Percentiles rank a stretch among this genome's conserved stretches.
Conservation (phyloP, 2,329 filamentous ascomycete species). For the Hysterium pulicare region DNA sequence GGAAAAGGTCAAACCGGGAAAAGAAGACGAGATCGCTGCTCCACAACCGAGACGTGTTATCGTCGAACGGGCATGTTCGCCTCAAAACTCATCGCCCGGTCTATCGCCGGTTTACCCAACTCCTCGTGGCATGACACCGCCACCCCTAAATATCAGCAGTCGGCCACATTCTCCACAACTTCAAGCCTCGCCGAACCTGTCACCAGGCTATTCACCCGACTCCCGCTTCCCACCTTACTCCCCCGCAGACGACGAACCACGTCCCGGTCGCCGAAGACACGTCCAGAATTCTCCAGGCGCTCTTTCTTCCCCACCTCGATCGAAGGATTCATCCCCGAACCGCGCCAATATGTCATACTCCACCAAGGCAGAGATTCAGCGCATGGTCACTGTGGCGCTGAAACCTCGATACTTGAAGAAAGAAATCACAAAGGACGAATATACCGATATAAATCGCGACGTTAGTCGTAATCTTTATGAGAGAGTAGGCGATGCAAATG, state of each 20-base stretch:
- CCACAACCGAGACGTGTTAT: slow-evolving; percentile 41
- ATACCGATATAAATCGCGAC: slow-evolving; percentile 85
- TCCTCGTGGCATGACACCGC: slow-evolving; percentile 67
- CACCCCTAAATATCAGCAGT: slow-evolving; percentile 56
- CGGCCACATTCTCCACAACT: slow-evolving; percentile 60
- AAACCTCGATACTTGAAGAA: slow-evolving; percentile 79
- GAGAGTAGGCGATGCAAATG: slow-evolving; percentile 50
- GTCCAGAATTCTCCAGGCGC: slow-evolving; percentile 26
- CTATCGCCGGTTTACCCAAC: slow-evolving; percentile 67
- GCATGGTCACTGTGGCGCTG: slow-evolving; percentile 78
- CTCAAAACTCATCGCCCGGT: slow-evolving; percentile 59
- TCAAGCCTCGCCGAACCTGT: slow-evolving; percentile 50
- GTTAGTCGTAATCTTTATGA: slow-evolving; percentile 87
- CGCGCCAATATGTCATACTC: slow-evolving; percentile 68
- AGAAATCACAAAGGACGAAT: slow-evolving; percentile 81
- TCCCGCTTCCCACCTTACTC: slow-evolving; percentile 70
- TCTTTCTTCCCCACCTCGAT: slow-evolving; percentile 45
- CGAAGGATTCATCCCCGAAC: slow-evolving; percentile 65
- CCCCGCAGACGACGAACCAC: slow-evolving; percentile 39
- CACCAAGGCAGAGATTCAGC: slow-evolving; percentile 83
- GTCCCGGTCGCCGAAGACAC: slow-evolving; percentile 31
- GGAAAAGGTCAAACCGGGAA: slow-evolving; percentile 49
- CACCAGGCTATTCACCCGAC: slow-evolving; percentile 66
- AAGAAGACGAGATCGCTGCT: slow-evolving; percentile 35
- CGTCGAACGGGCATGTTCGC: slow-evolving; percentile 40